A percentile compares a stretch with the other conserved stretches of the same genome.
These are phyloP conservation scores for Escovopsis weberi DNA, from an alignment of 2,329 filamentous ascomycete species.

Conservation along the genomic window DNA sequence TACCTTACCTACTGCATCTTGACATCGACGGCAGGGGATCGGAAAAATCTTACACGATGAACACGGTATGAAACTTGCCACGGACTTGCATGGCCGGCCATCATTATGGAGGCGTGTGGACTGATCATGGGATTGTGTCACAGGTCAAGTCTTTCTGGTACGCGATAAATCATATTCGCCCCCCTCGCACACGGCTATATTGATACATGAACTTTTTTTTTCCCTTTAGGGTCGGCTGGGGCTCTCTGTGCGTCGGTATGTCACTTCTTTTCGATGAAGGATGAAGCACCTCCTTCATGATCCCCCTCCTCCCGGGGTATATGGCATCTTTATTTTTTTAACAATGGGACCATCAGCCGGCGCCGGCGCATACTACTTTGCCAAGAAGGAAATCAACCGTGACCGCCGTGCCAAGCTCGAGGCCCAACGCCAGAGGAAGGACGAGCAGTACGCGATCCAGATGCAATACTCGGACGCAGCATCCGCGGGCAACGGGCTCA, in stretches of 20 bases:
- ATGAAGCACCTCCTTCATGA: not conserved
- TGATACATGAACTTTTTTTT: not conserved
- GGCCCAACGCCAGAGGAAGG: conserved; percentile 50
- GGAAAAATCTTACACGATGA: conserved; percentile 1
- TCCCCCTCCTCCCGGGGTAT: not conserved
- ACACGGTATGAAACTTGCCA: conserved; percentile 3
- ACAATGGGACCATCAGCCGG: conserved; percentile 42
- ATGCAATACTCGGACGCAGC: conserved; percentile 32
- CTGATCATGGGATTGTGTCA: not conserved
- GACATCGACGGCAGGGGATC: too few species aligned
- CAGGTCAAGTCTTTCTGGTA: conserved; percentile 56
- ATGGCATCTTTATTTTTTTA: conserved; percentile 7
- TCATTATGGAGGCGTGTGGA: not conserved
- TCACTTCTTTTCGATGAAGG: not conserved
- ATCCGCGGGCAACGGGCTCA: conserved; percentile 20
- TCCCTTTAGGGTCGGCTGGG: conserved; percentile 68
- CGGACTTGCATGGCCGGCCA: not conserved
- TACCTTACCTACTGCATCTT: too few species aligned
- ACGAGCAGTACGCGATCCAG: conserved; percentile 40
- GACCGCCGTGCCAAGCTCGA: conserved; percentile 63
- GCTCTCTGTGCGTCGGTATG: conserved; percentile 69
- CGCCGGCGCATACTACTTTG: conserved; percentile 87
- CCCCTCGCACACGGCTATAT: not conserved
- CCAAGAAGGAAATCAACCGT: conserved; percentile 86
- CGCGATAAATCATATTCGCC: conserved; percentile 8